Percentiles rank a stretch among this genome's conserved stretches.
These are phyloP conservation scores for Neurospora sp. DNA, from an alignment of 495 filamentous ascomycete species.

Conservation along the genomic window DNA sequence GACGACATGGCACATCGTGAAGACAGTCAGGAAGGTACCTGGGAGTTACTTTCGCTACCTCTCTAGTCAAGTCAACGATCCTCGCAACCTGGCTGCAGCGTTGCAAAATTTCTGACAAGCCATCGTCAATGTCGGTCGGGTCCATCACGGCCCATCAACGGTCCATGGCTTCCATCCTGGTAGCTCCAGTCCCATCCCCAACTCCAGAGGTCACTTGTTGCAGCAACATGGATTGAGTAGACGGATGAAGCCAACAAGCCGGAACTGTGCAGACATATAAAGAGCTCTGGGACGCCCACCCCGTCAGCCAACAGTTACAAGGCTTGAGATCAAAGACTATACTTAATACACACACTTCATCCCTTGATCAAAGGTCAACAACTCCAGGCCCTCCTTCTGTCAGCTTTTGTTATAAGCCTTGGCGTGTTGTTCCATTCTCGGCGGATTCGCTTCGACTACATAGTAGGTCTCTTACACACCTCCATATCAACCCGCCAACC, in stretches of 20 bases:
- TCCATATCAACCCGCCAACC: constrained; percentile 2
- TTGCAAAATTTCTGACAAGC: background rate
- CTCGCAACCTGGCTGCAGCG: background rate
- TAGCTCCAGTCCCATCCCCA: background rate
- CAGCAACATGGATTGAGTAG: background rate
- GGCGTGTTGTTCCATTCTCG: background rate
- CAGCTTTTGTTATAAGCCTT: background rate
- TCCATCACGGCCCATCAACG: background rate
- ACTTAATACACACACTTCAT: background rate
- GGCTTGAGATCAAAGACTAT: background rate
- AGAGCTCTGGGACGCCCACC: background rate
- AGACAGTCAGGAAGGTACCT: background rate
- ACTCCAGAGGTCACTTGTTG: background rate
- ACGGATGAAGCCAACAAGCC: background rate
- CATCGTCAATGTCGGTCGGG: background rate
- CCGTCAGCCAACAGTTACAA: background rate
- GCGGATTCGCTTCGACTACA: background rate
- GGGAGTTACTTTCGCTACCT: background rate
- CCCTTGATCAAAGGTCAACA: background rate
- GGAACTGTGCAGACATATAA: background rate
- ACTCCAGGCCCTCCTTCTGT: background rate
- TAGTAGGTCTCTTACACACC: background rate
- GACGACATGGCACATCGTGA: background rate
- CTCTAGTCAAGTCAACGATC: background rate
- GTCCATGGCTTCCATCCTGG: background rate